These are phyloP conservation scores for Suillus discolor DNA, from an alignment of 768 basidiomycete genomes.

Conservation along the genomic window DNA sequence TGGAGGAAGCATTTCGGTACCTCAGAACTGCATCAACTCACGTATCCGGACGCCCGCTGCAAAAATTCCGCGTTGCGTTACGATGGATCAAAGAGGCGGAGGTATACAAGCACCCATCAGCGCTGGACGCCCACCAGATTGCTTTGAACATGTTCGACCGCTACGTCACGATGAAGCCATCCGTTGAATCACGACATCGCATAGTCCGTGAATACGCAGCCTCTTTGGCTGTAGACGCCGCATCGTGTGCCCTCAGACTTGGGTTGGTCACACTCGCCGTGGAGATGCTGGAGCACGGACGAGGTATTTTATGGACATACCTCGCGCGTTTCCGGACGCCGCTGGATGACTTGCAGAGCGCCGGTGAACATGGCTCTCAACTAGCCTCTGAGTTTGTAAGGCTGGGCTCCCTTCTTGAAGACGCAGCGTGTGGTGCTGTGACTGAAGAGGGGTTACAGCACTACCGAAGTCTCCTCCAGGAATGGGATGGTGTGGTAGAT, in stretches of 20 bases:
- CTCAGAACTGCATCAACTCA: slow-evolving; percentile 24
- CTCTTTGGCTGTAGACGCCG: slow-evolving; percentile 29
- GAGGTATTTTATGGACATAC: slow-evolving; percentile 38
- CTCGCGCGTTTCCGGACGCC: slow-evolving; percentile 26
- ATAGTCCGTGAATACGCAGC: slow-evolving; percentile 16
- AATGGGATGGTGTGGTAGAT: slow-evolving; percentile 27
- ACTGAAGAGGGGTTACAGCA: slow-evolving; percentile 17
- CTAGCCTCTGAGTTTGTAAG: slow-evolving; percentile 26
- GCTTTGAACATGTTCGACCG: slow-evolving; percentile 28
- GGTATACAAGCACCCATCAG: slow-evolving; percentile 24
- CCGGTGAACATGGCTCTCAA: slow-evolving; percentile 19
- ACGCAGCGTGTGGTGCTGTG: slow-evolving; percentile 12
- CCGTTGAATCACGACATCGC: slow-evolving; percentile 19
- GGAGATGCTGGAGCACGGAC: slow-evolving; percentile 33
- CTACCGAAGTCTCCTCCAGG: slow-evolving; percentile 23
- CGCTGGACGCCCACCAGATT: slow-evolving; percentile 30
- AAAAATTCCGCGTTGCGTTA: slow-evolving; percentile 23
- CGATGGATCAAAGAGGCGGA: slow-evolving; percentile 27
- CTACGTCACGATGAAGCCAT: slow-evolving; percentile 19
- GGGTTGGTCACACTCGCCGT: slow-evolving; percentile 28
- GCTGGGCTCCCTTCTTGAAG: slow-evolving; percentile 20
- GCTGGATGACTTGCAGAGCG: slow-evolving; percentile 28
- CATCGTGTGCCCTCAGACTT: slow-evolving; percentile 28
- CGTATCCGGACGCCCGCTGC: slow-evolving; percentile 16
- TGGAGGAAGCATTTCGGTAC: slow-evolving; percentile 28